phyloP scores from a whole-genome alignment of 202 grass and related monocot species.

The Musa balbisiana region DNA sequence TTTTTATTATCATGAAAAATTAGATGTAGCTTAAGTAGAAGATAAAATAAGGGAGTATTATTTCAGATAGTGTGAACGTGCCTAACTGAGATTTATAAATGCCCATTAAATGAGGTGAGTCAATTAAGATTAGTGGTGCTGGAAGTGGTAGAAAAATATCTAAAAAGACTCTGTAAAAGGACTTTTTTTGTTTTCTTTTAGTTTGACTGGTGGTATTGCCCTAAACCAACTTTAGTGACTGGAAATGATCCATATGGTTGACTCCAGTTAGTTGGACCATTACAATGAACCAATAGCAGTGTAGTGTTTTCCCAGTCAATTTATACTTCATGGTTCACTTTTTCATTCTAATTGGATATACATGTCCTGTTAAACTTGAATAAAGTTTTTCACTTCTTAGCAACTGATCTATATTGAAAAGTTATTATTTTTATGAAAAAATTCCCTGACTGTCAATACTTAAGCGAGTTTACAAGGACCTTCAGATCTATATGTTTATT shows the following conservation, averaged over 20 bases:
- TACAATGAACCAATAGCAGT: not conserved
- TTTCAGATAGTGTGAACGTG: not conserved
- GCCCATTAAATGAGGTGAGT: not conserved
- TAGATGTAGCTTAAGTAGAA: not conserved
- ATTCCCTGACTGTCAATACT: constrained; percentile 1
- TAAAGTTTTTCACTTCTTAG: not conserved
- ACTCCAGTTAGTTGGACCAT: not conserved
- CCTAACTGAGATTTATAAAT: not conserved
- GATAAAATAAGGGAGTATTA: not conserved
- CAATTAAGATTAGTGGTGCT: not conserved
- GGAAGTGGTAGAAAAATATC: not conserved
- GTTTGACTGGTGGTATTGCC: not conserved
- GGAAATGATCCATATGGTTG: not conserved
- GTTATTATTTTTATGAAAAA: not conserved
- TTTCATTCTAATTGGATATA: not conserved
- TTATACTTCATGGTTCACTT: not conserved
- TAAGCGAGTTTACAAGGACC: not conserved
- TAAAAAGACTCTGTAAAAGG: not conserved
- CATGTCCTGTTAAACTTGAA: not conserved
- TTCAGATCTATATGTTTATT: constrained; percentile 2
- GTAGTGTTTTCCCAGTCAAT: too few relatives aligned
- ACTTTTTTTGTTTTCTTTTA: not conserved
- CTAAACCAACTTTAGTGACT: not conserved
- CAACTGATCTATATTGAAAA: not conserved
- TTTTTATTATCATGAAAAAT: not conserved